A percentile compares a stretch with the other conserved stretches of the same genome.
phyloP scores from a whole-genome alignment of 1,284 basidiomycete genomes.

The Meripilus lineatus region DNA sequence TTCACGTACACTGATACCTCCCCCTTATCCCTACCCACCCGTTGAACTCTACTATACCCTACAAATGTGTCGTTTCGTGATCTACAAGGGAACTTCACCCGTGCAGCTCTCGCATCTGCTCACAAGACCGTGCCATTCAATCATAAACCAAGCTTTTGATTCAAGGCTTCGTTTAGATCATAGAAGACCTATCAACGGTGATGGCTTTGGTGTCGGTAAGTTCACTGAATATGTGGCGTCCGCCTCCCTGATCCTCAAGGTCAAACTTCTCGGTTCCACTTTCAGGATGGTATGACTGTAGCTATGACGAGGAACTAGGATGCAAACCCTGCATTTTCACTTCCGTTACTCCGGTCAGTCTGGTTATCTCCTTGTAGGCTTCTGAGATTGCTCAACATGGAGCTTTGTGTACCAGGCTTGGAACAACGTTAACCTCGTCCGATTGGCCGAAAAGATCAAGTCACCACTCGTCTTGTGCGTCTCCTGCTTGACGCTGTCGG shows the following conservation, averaged over 20 bases:
- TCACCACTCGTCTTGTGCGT: conserved; percentile 88
- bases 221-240: no score
- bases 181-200: conserved; percentile 86
- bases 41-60: neutral
- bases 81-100: conserved; percentile 87
- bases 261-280: no score
- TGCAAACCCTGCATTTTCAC: conserved; percentile 94
- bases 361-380: neutral
- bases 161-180: conserved; percentile 80
- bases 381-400: neutral
- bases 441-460: conserved; percentile 93
- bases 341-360: conserved; percentile 79
- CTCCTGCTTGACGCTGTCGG: neutral
- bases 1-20: conserved; percentile 4
- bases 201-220: conserved; percentile 95
- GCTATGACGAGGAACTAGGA: conserved; percentile 76
- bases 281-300: conserved; percentile 81
- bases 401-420: conserved; percentile 68
- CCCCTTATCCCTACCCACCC: conserved; percentile 4
- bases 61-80: conserved; percentile 81
- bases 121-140: conserved; percentile 90
- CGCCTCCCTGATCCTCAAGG: neutral
- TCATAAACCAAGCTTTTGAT: conserved; percentile 95
- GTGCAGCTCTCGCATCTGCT: conserved; percentile 88
- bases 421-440: conserved; percentile 88